phyloP scores from a whole-genome alignment of 768 basidiomycete genomes.

The Lactifluus echinatus region DNA sequence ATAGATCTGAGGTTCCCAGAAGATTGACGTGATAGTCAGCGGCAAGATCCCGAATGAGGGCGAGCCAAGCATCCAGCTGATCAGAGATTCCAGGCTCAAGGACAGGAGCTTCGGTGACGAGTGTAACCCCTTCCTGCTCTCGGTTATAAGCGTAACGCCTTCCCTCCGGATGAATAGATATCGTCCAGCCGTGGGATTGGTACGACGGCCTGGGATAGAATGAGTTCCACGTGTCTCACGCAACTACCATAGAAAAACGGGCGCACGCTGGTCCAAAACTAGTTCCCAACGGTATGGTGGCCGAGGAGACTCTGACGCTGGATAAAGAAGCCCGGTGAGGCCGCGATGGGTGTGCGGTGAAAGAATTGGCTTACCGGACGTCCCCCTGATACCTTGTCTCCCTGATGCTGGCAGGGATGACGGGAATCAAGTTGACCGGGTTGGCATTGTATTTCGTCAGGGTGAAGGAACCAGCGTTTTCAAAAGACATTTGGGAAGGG shows the following conservation, averaged over 20 bases:
- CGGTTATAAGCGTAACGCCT: not conserved
- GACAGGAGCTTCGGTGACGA: conserved; percentile 7
- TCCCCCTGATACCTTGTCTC: not conserved
- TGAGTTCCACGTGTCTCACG: not conserved
- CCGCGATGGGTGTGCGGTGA: no score
- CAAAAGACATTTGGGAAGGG: not conserved
- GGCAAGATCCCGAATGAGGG: not conserved
- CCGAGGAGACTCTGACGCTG: not conserved
- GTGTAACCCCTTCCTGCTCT: not conserved
- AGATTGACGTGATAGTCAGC: not conserved
- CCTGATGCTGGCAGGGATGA: not conserved
- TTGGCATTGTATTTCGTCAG: not conserved
- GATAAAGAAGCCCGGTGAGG: not conserved
- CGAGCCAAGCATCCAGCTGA: not conserved
- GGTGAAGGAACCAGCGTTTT: not conserved
- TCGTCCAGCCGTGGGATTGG: not conserved
- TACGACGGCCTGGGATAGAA: not conserved
- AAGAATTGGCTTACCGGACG: not conserved
- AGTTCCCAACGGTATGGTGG: not conserved
- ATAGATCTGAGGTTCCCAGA: not conserved
- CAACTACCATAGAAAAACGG: not conserved
- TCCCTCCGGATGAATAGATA: conserved; percentile 7
- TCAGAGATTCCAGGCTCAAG: not conserved
- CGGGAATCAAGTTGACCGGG: not conserved
- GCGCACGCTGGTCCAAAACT: conserved; percentile 2